These are phyloP conservation scores for Pseudozyma tsukubaensis DNA, from an alignment of 1,284 basidiomycete genomes.

Conservation along the genomic window DNA sequence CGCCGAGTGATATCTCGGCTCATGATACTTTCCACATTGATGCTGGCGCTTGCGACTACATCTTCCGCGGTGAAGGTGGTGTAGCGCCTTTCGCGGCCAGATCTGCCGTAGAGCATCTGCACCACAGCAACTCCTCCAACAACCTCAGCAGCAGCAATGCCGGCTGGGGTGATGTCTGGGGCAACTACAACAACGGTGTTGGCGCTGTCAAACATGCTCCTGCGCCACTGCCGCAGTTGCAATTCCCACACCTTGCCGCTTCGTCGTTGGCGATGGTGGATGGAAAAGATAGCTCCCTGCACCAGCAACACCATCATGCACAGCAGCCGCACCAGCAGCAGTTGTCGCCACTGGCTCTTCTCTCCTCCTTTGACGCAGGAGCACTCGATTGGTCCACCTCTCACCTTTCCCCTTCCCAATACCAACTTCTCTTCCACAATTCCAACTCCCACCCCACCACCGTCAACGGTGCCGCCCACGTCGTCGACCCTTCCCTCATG, in stretches of 20 bases:
- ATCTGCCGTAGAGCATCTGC: background rate
- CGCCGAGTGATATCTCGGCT: constrained; percentile 30
- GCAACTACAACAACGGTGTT: background rate
- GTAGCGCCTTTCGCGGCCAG: constrained; percentile 8
- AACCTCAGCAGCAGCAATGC: background rate
- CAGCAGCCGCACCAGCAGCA: constrained; percentile 10
- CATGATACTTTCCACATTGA: constrained; percentile 40
- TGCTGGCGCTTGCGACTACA: constrained; percentile 44
- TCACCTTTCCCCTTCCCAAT: constrained; percentile 26
- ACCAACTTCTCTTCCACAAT: constrained; percentile 29
- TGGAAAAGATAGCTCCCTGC: constrained; percentile 2
- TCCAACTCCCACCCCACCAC: background rate
- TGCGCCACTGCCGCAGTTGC: no score
- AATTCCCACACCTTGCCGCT: no score
- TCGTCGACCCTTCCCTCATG: constrained; percentile 16
- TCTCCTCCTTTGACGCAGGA: constrained; percentile 34
- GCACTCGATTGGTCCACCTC: constrained; percentile 40
- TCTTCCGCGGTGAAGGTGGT: background rate
- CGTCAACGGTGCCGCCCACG: no score
- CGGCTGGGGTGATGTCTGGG: no score
- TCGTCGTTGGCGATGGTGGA: no score
- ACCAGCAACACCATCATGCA: constrained; percentile 22
- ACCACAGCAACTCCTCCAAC: background rate
- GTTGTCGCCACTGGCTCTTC: constrained; percentile 12
- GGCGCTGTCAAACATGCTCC: constrained; percentile 18